Percentiles rank a stretch among this genome's conserved stretches.
Conservation (phyloP, 495 filamentous ascomycete species). For the Neurospora cerealis region DNA sequence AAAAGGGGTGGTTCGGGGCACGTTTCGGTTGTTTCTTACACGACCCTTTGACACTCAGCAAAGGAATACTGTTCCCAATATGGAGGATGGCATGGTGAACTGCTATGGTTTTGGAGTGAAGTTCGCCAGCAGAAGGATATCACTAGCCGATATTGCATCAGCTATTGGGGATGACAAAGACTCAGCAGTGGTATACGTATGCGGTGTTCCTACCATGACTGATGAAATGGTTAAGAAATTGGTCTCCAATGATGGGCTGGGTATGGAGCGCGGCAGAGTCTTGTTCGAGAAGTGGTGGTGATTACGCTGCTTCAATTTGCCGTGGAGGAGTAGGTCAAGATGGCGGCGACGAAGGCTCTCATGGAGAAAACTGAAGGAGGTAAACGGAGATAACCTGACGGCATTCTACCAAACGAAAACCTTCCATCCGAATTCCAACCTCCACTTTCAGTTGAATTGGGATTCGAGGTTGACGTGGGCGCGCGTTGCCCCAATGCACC, state of each 20-base stretch:
- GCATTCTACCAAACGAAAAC: neutral
- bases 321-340: neutral
- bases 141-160: constrained; percentile 36
- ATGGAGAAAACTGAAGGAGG: neutral
- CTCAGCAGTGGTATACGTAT: constrained; percentile 60
- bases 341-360: neutral
- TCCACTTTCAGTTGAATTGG: neutral
- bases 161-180: constrained; percentile 39
- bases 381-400: neutral
- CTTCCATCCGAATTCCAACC: neutral
- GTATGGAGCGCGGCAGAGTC: constrained; percentile 47
- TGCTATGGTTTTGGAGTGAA: constrained; percentile 21
- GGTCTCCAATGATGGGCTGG: constrained; percentile 35
- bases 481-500: neutral
- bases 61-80: neutral
- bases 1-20: constrained; percentile 14
- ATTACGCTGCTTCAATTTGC: neutral
- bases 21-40: constrained; percentile 28
- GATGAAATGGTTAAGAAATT: constrained; percentile 57
- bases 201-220: constrained; percentile 71
- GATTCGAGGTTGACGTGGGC: neutral
- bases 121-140: constrained; percentile 39
- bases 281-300: constrained; percentile 89
- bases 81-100: constrained; percentile 8
- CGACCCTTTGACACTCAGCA: neutral